These are phyloP conservation scores for Eimeria acervulina DNA, from an alignment of 169 alveolate species.

Conservation along the genomic window DNA sequence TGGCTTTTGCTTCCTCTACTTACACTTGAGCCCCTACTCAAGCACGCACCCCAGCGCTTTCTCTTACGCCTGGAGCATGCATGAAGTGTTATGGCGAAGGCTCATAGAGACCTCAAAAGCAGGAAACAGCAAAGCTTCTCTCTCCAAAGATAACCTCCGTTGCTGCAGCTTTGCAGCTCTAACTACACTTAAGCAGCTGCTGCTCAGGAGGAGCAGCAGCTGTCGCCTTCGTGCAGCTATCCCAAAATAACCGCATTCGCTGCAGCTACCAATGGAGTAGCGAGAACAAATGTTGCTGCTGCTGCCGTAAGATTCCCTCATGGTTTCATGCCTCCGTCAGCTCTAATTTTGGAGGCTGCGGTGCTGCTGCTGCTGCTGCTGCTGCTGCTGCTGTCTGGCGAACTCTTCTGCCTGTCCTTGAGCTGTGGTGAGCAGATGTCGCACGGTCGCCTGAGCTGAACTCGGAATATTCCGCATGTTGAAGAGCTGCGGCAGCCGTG, in stretches of 20 bases:
- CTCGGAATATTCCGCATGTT: slow-evolving; percentile 22
- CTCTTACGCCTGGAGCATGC: background rate
- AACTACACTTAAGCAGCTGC: background rate
- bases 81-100: background rate
- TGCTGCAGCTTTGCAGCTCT: slow-evolving; percentile 3
- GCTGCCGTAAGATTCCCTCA: background rate
- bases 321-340: background rate
- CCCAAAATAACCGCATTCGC: background rate
- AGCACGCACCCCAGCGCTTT: background rate
- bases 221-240: background rate
- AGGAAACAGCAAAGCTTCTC: background rate
- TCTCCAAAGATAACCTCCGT: background rate
- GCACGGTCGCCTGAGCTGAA: slow-evolving; percentile 55
- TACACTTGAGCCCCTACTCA: background rate
- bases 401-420: slow-evolving; percentile 51
- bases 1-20: background rate
- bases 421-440: slow-evolving; percentile 51
- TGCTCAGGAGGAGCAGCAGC: background rate
- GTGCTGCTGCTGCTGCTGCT: slow-evolving; percentile 55
- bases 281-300: slow-evolving; percentile 25
- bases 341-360: slow-evolving; percentile 58
- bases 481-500: slow-evolving; percentile 49
- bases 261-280: background rate
- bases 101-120: background rate
- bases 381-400: slow-evolving; percentile 69